Base-by-base conservation (phyloP, 2,329 filamentous ascomycete species). In the Hypoxylon sp. region DNA sequence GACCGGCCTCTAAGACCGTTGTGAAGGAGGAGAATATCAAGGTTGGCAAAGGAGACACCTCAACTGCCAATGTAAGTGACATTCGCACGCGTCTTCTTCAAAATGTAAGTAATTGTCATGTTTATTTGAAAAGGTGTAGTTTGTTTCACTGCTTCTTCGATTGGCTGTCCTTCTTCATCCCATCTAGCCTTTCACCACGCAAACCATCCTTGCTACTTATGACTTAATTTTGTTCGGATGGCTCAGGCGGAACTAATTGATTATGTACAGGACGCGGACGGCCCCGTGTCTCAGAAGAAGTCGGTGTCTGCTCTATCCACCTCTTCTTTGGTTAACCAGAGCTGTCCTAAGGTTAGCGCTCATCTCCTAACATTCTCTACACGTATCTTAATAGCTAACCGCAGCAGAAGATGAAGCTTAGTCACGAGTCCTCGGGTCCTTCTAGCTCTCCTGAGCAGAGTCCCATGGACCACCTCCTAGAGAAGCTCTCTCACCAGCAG, bases 401-500 rank as follows among this genome's bases (percentile, higher is more conserved):
- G 71, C 72, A 79, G 73, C 74, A 76, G 80, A 83, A 82, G 79
- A 78, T 81, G 71, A 82, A 86, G 80, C 76, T 80, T 53, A 82
- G 74, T 65, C 82, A 84, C 70, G 83, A 85, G 32, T 46, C 73
- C 2, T 65, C 70, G 12, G 68, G 74, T 30, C 61, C 63, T 57
- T 71, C 76, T 8, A 74, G 73, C 5, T 67, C 76, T 9, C 67
- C 74, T 48, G 83, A 85, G 41, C 69, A 78, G 29, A 85, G 83
- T 59, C 83, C 85, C 7, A 88, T 94, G 83, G 92, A 96, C 73
- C 89, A 89, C 64, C 86, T 94, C 54, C 81, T 94, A 69, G 87
- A 90, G 60, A 91, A 90, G 75, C 84, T 95, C 50, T 87, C 88
- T n/a, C 89, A 94, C 76, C 90, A 93, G 73, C 87, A 90, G 73